Percentiles rank a stretch among this genome's conserved stretches.
These are phyloP conservation scores for Quercus glauca DNA, from an alignment of 306 rosid species.

Conservation along the genomic window DNA sequence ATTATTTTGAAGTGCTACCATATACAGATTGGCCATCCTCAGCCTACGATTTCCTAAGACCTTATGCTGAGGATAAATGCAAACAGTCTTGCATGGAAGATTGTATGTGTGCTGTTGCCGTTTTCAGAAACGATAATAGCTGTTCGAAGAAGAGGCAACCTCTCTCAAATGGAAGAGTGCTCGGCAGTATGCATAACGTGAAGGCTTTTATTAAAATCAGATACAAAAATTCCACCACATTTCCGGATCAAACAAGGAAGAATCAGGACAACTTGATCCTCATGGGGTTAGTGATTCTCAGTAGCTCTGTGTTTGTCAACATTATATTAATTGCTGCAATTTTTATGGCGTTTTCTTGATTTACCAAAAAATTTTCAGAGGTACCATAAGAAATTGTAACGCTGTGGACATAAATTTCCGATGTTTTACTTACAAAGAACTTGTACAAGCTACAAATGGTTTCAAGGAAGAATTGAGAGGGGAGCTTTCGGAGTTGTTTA, in stretches of 20 bases:
- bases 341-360: constrained; percentile 1
- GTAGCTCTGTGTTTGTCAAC: constrained; percentile 31
- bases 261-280: constrained; percentile 3
- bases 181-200: not conserved
- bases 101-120: no score
- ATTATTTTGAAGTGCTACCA: constrained; percentile 14
- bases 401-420: not conserved
- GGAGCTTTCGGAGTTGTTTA: no score
- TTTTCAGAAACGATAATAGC: no score
- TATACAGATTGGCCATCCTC: constrained; percentile 33
- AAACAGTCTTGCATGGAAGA: no score
- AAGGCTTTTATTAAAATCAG: constrained; percentile 29
- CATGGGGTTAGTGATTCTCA: constrained; percentile 21
- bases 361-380: not conserved
- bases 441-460: no score
- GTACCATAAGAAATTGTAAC: not conserved
- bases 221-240: not conserved
- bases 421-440: no score
- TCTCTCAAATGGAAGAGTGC: constrained; percentile 17
- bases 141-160: constrained; percentile 27
- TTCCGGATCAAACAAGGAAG: not conserved
- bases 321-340: not conserved
- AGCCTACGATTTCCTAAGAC: constrained; percentile 19
- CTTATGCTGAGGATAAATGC: no score
- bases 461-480: no score